A percentile compares a stretch with the other conserved stretches of the same genome.
Conservation (phyloP, 495 filamentous ascomycete genomes). For the Aspergillus sclerotiicarbonarius region DNA sequence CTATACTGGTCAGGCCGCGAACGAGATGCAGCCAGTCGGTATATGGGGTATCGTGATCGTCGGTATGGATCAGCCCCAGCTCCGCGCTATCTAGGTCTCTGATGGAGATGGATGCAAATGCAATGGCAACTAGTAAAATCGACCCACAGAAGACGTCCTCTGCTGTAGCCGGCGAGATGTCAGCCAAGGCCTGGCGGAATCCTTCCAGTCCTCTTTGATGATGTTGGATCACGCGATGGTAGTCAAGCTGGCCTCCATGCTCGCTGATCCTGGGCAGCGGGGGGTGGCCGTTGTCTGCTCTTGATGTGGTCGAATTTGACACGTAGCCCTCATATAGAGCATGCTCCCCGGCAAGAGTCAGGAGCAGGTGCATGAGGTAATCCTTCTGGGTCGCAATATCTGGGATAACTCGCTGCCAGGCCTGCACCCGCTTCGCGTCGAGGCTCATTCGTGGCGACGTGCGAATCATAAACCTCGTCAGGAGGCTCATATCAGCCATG, state of each 20-base stretch:
- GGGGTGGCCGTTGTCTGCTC: neutral
- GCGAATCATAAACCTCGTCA: neutral
- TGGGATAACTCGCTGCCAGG: slow-evolving; percentile 3
- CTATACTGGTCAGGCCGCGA: slow-evolving; percentile 20
- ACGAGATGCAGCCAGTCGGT: slow-evolving; percentile 28
- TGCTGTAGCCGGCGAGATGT: neutral
- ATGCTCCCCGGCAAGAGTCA: slow-evolving; percentile 3
- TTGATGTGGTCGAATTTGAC: neutral
- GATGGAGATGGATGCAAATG: neutral
- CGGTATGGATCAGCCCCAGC: no score
- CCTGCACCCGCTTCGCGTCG: neutral
- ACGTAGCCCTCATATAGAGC: neutral
- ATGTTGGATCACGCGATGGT: slow-evolving; percentile 1
- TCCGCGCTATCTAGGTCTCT: no score
- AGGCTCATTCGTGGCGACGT: neutral
- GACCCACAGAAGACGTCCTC: neutral
- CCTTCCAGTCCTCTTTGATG: slow-evolving; percentile 1
- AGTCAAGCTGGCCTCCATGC: neutral
- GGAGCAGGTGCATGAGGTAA: slow-evolving; percentile 8
- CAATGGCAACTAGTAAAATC: neutral
- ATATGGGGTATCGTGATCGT: neutral
- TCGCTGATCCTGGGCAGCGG: neutral
- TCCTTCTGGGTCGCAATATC: neutral
- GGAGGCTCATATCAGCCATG: neutral
- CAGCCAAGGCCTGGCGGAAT: neutral